Conservation (phyloP, 1,139 yeast species). For the Meyerozyma smithsonii region DNA sequence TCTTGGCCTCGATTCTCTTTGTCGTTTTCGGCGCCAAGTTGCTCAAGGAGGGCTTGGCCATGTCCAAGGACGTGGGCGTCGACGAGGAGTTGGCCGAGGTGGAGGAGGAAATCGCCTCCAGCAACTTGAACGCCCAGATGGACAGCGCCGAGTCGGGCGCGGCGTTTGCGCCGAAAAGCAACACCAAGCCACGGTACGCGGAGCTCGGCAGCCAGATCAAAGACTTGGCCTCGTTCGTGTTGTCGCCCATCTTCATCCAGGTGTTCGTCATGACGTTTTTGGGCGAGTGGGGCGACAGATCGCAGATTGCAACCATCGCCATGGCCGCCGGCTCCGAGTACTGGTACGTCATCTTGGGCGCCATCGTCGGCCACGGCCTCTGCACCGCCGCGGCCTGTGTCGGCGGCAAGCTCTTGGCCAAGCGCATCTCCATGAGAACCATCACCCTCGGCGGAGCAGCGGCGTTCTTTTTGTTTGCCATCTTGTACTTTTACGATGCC, state of each 20-base stretch:
- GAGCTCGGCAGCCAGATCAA: constrained; percentile 31
- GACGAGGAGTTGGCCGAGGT: constrained; percentile 96
- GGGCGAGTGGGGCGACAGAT: constrained; percentile 99
- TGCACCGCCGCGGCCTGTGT: constrained; percentile 91
- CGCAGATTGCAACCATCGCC: constrained; percentile 96
- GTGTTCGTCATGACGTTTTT: constrained; percentile 93
- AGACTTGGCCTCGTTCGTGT: constrained; percentile 55
- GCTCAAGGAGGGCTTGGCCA: constrained; percentile 72
- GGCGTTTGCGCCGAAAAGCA: constrained; percentile 6
- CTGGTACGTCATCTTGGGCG: constrained; percentile 86
- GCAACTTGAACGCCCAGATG: constrained; percentile 48
- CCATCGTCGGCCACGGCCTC: constrained; percentile 82
- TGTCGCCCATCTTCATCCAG: constrained; percentile 92
- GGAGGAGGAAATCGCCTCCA: constrained; percentile 81
- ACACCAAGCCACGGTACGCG: constrained; percentile 19
- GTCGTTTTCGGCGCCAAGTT: constrained; percentile 78
- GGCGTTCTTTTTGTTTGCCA: constrained; percentile 78
- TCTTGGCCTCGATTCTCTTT: constrained; percentile 76
- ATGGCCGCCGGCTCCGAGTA: constrained; percentile 97
- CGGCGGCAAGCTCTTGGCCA: constrained; percentile 89
- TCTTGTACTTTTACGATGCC: constrained; percentile 74
- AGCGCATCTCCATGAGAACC: constrained; percentile 84
- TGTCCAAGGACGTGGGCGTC: constrained; percentile 81
- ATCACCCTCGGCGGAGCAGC: constrained; percentile 88
- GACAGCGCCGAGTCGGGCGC: constrained; percentile 57